Percentiles rank a stretch among this genome's conserved stretches.
These are phyloP conservation scores for Diaporthe longicolla DNA, from an alignment of 2,329 filamentous ascomycete genomes.

Conservation along the genomic window DNA sequence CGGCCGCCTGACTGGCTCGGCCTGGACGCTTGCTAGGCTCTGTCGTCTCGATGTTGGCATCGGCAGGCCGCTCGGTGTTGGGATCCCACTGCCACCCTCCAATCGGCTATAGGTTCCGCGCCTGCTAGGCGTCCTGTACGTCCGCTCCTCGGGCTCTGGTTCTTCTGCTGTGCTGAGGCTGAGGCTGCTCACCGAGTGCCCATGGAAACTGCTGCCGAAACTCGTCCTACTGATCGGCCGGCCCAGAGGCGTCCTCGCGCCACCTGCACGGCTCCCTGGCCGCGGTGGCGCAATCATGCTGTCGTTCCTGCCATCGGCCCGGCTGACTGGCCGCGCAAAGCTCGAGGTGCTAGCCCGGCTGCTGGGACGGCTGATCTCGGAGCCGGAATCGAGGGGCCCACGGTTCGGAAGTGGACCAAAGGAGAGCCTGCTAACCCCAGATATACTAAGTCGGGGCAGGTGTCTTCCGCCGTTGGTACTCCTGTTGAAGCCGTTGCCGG, in stretches of 20 bases:
- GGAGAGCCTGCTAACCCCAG: slow-evolving; percentile 73
- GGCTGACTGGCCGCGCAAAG: slow-evolving; percentile 67
- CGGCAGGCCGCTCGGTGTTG: slow-evolving; percentile 62
- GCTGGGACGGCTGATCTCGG: slow-evolving; percentile 75
- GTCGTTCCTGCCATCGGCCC: slow-evolving; percentile 57
- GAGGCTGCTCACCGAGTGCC: slow-evolving; percentile 67
- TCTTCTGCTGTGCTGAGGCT: slow-evolving; percentile 68
- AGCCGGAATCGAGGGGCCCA: slow-evolving; percentile 57
- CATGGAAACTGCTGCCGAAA: slow-evolving; percentile 74
- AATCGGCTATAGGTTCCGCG: slow-evolving; percentile 67
- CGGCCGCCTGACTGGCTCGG: slow-evolving; percentile 35
- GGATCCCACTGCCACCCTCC: slow-evolving; percentile 59
- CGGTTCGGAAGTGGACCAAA: slow-evolving; percentile 70
- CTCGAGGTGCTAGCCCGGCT: slow-evolving; percentile 77
- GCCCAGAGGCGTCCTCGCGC: slow-evolving; percentile 75
- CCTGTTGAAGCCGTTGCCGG: slow-evolving; percentile 54
- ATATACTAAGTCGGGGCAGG: slow-evolving; percentile 71
- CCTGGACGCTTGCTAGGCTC: slow-evolving; percentile 51
- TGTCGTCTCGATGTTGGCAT: slow-evolving; percentile 60
- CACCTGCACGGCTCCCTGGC: slow-evolving; percentile 73
- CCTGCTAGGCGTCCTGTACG: slow-evolving; percentile 68
- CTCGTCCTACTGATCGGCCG: slow-evolving; percentile 77
- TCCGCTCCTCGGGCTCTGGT: slow-evolving; percentile 51
- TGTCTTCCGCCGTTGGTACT: slow-evolving; percentile 58
- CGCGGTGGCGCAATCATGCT: slow-evolving; percentile 66